Evolutionary conservation across 768 basidiomycete genomes (phyloP), one percentile per base, ranked within the genome.

Genomic region (Lactifluus hygrophoroides): DNA sequence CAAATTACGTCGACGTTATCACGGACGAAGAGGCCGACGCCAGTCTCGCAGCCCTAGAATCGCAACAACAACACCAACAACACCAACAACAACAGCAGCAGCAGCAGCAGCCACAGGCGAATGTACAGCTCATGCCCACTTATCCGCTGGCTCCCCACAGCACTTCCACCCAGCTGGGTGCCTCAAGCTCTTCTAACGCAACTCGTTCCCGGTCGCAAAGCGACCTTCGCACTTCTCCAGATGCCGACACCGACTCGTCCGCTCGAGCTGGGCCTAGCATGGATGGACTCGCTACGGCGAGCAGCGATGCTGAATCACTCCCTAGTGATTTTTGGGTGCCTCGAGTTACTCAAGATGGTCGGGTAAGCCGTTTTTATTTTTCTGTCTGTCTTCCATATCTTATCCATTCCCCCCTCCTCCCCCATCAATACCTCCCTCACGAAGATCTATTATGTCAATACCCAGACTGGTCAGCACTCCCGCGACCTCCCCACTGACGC

Each of bases 391-490:
- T 13, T 46, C 21, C 46, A 21, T 55, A 47, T 51, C 40, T n/a
- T 34, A 37, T 42, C 27, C 8, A 9, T 27, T 38, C 27, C 35
- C 34, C 32, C 30, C 32, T 44, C 25, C 42, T 28, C 38, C 35
- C 42, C 21, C 52, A 32, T 32, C 32, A 32, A 54, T 55, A 30
- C 9, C 11, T 30, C 49, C 51, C 46, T n/a, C n/a, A 21, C 25
- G 34, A 30, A 96, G 94, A 93, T 99, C 69, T 94, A 85, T 76
- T 99, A 97, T 73, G 80, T 91, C 62, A 99, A 98, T 67, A 91
- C 90, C 2, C 81, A 88, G 64, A 91, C 89, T 5, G 89, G 89
- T 32, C 80, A 90, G 69, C 83, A 82, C 42, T 85, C 92, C 27
- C 80, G 85, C 64, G 90, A 96, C 65, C 73, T 95, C n/a, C 94